These are phyloP conservation scores for Leccinum uliginosum DNA, from an alignment of 768 basidiomycete species.

Conservation along the genomic window DNA sequence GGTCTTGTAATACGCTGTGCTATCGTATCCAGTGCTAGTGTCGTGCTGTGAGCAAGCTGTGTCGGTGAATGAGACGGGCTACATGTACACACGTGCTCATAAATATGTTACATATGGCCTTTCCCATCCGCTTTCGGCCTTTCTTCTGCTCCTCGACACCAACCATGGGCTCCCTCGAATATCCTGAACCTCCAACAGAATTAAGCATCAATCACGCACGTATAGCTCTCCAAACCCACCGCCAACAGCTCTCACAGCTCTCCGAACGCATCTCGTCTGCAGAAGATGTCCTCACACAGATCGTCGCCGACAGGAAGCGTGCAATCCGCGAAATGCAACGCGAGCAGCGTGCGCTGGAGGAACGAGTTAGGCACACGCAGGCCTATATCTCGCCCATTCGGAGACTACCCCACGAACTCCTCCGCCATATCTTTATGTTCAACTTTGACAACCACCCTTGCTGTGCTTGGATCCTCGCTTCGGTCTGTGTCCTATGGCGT, in stretches of 20 bases:
- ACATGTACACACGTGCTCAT: constrained; percentile 21
- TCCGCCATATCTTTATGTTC: constrained; percentile 67
- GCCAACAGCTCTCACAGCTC: constrained; percentile 30
- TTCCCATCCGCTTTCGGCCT: constrained; percentile 20
- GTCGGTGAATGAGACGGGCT: background rate
- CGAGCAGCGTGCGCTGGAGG: constrained; percentile 47
- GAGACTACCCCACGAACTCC: constrained; percentile 66
- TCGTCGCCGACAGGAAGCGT: constrained; percentile 50
- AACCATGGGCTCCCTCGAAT: constrained; percentile 28
- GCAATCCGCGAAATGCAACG: constrained; percentile 51
- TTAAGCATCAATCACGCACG: constrained; percentile 51
- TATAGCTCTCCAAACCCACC: constrained; percentile 35
- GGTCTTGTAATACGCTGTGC: constrained; percentile 20
- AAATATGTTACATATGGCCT: constrained; percentile 2
- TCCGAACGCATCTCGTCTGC: constrained; percentile 46
- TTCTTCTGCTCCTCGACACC: constrained; percentile 10
- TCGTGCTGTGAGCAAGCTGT: constrained; percentile 11
- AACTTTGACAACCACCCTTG: constrained; percentile 69
- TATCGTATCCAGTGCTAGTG: background rate
- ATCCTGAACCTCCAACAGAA: constrained; percentile 58
- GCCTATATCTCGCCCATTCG: constrained; percentile 73
- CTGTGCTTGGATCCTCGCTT: constrained; percentile 70
- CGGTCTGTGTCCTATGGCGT: constrained; percentile 67
- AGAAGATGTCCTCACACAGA: constrained; percentile 52
- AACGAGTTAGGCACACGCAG: constrained; percentile 44